These are phyloP conservation scores for Globisporangium lucens DNA, from an alignment of 352 stramenopile species.

Conservation along the genomic window DNA sequence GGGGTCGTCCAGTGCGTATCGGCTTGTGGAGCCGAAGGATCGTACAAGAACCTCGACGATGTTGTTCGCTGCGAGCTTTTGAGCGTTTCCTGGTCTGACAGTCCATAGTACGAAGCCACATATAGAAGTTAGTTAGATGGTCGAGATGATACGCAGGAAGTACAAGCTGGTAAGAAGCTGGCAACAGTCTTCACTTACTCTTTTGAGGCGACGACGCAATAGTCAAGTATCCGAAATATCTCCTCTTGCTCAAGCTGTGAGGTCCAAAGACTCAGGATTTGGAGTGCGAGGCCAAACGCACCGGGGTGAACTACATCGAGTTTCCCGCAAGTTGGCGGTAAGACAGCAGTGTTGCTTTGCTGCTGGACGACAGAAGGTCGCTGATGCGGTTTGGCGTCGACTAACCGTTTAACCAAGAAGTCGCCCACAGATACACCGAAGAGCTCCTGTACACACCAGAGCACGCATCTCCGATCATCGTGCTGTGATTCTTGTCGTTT, in stretches of 20 bases:
- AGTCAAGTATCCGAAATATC: slow-evolving; percentile 18
- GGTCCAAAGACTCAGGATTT: slow-evolving; percentile 27
- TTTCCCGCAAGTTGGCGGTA: neutral
- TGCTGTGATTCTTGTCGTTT: neutral
- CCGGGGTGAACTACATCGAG: slow-evolving; percentile 19
- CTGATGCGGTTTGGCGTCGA: neutral
- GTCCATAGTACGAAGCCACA: neutral
- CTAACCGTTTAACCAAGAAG: neutral
- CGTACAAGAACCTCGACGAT: slow-evolving; percentile 27
- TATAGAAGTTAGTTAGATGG: neutral
- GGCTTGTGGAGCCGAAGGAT: slow-evolving; percentile 21
- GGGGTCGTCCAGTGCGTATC: neutral
- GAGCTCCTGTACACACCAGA: slow-evolving; percentile 6
- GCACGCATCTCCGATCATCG: neutral
- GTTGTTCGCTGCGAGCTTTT: slow-evolving; percentile 19
- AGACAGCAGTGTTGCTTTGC: neutral
- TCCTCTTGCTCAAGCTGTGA: slow-evolving; percentile 11
- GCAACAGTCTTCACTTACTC: neutral
- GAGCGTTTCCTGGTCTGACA: slow-evolving; percentile 24
- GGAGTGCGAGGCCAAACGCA: slow-evolving; percentile 26
- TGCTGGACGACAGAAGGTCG: neutral
- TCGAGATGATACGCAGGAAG: neutral
- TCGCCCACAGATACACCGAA: slow-evolving; percentile 8
- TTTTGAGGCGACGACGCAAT: slow-evolving; percentile 5
- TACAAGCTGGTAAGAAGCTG: neutral